Conservation (phyloP, 2,329 filamentous ascomycete genomes). For the Sporothrix inflata region DNA sequence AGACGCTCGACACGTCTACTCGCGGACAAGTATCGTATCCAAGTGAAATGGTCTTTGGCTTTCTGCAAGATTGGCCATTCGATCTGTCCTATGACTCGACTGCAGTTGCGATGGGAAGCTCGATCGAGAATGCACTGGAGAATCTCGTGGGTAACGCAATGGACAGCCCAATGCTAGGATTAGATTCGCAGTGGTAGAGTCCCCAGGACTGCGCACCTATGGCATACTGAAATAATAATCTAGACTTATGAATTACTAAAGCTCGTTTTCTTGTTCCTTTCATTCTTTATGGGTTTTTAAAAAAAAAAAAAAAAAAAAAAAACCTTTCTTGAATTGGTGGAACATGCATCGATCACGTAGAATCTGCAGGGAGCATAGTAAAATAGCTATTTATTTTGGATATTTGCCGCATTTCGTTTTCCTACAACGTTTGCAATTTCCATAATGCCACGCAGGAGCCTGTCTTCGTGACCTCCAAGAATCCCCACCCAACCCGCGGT, state of each 20-base stretch:
- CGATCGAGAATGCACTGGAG: not conserved
- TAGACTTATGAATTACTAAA: too few species aligned
- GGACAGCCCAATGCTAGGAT: not conserved
- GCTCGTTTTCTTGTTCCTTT: not conserved
- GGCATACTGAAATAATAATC: too few species aligned
- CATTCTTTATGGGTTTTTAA: too few species aligned
- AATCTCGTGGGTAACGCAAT: not conserved
- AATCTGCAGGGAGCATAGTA: too few species aligned
- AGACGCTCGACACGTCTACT: not conserved
- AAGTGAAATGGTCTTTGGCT: constrained; percentile 1
- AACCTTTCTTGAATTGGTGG: too few species aligned
- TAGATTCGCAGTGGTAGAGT: not conserved
- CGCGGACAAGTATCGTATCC: not conserved
- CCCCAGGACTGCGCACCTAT: not conserved
- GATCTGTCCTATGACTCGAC: not conserved
- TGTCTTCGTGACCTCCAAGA: too few species aligned
- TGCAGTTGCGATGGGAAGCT: not conserved
- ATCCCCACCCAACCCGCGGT: not conserved
- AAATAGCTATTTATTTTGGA: too few species aligned
- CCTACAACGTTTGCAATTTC: too few species aligned
- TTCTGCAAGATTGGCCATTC: constrained; percentile 8
- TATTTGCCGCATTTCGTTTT: not conserved
- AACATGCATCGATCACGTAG: too few species aligned
- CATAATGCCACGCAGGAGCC: too few species aligned
- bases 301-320: too few species aligned